A percentile compares a stretch with the other conserved stretches of the same genome.
Conservation (phyloP, 345 rosid species). For the Eucalyptus cloeziana region DNA sequence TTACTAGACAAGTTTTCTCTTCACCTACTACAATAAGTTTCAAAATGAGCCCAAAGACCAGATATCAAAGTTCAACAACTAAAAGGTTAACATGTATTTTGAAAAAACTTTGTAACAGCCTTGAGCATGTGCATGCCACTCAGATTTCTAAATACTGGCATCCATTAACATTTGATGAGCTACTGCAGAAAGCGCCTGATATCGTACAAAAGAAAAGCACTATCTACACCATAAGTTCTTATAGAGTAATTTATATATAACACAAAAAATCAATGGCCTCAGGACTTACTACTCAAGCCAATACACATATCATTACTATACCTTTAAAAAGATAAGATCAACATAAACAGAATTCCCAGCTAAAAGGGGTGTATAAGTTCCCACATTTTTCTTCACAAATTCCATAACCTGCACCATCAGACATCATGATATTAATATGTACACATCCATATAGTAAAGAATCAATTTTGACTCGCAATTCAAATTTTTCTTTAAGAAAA, state of each 20-base stretch:
- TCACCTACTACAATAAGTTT: not conserved
- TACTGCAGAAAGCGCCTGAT: not conserved
- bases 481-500: not conserved
- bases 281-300: not conserved
- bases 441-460: not conserved
- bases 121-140: not conserved
- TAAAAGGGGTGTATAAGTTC: slow-evolving; percentile 44
- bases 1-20: not conserved
- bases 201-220: not conserved
- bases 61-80: not conserved
- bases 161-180: not conserved
- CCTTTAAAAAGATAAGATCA: slow-evolving; percentile 76
- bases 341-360: slow-evolving; percentile 87
- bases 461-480: not conserved
- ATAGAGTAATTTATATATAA: not conserved
- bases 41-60: not conserved
- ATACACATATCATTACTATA: not conserved
- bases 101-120: not conserved
- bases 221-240: not conserved
- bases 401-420: slow-evolving; percentile 51
- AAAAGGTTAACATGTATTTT: not conserved
- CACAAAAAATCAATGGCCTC: not conserved
- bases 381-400: slow-evolving; percentile 61
- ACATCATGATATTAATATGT: not conserved
- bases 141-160: not conserved